These are phyloP conservation scores for Aspergillus pseudotamarii DNA, from an alignment of 2,329 filamentous ascomycete genomes.

Conservation along the genomic window DNA sequence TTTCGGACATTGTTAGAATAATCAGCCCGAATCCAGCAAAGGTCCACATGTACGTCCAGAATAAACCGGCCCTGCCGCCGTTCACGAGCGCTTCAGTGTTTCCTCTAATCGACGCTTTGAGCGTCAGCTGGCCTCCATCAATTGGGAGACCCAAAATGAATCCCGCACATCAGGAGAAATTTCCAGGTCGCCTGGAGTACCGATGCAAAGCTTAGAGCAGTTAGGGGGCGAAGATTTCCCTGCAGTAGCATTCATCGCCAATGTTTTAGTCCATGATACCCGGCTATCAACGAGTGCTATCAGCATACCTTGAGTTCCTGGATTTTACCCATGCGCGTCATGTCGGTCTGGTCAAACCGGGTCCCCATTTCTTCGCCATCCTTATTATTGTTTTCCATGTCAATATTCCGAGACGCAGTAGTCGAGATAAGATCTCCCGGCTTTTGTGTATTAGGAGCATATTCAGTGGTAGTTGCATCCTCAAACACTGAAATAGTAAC, in stretches of 20 bases:
- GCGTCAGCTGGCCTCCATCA: background rate
- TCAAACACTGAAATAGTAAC: background rate
- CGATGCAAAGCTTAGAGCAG: conserved; percentile 38
- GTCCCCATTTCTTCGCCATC: conserved; percentile 12
- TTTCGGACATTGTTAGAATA: conserved; percentile 62
- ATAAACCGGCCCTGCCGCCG: conserved; percentile 30
- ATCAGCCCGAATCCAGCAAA: conserved; percentile 71
- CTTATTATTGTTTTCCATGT: conserved; percentile 6
- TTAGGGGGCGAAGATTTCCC: conserved; percentile 37
- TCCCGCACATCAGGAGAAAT: conserved; percentile 35
- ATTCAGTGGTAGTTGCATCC: background rate
- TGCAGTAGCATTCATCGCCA: conserved; percentile 13
- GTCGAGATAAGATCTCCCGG: conserved; percentile 3
- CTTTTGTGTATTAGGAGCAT: background rate
- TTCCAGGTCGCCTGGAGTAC: conserved; percentile 42
- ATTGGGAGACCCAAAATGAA: background rate
- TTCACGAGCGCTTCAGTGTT: conserved; percentile 29
- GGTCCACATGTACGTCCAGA: conserved; percentile 44
- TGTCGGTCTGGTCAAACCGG: conserved; percentile 29
- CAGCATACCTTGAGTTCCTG: conserved; percentile 32
- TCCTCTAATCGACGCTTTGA: conserved; percentile 15
- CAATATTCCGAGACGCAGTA: conserved; percentile 8
- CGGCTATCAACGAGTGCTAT: background rate
- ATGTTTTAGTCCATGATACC: too few species aligned
- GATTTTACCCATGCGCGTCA: conserved; percentile 35